Conservation (phyloP, 768 basidiomycete genomes). For the Inosperma sp. region DNA sequence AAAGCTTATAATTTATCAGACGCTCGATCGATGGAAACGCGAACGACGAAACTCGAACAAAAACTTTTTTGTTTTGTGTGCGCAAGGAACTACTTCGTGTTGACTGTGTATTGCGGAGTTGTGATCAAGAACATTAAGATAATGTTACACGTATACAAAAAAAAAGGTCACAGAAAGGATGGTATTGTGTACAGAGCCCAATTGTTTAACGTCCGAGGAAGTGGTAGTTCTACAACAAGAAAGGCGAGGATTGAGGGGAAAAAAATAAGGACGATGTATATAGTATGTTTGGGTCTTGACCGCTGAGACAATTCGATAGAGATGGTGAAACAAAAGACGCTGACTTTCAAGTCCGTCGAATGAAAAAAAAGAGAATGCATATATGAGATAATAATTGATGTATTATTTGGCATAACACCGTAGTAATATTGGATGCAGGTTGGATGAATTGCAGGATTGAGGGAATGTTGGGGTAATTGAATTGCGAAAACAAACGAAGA, state of each 20-base stretch:
- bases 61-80: too few relatives aligned
- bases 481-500: too few relatives aligned
- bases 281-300: background rate
- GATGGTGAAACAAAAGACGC: background rate
- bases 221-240: background rate
- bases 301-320: background rate
- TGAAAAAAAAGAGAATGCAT: conserved; percentile 2
- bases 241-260: background rate
- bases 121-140: background rate
- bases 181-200: too few relatives aligned
- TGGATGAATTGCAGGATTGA: background rate
- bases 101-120: background rate
- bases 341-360: background rate
- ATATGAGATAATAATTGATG: conserved; percentile 8
- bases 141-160: background rate
- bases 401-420: conserved; percentile 6
- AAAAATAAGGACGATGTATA: background rate
- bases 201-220: background rate
- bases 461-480: too few relatives aligned
- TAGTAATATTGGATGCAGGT: conserved; percentile 9
- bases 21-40: too few relatives aligned
- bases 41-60: too few relatives aligned
- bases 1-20: too few relatives aligned
- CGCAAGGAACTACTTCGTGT: background rate
- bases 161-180: background rate